Percentiles rank a stretch among this genome's conserved stretches.
Evolutionary conservation across 1,139 yeast genomes (phyloP).

Genomic region (Yamadazyma mexicana): DNA sequence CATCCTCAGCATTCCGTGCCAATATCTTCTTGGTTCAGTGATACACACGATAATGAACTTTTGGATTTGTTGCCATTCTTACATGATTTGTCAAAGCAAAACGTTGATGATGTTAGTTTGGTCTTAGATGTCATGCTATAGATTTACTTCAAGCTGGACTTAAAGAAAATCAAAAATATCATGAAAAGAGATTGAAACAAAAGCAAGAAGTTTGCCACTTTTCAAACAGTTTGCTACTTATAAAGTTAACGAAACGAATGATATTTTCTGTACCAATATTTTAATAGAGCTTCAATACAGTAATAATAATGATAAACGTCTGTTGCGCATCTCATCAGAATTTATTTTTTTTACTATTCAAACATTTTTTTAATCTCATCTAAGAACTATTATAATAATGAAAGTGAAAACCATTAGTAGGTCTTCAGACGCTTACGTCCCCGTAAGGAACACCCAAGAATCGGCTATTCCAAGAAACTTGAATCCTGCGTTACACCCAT

Average conservation of each 20-base stretch:
- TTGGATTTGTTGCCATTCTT: constrained; percentile 87
- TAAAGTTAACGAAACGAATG: not conserved
- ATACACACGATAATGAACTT: constrained; percentile 93
- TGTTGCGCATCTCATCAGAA: constrained; percentile 2
- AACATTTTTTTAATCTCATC: no score
- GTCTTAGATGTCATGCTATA: constrained; percentile 66
- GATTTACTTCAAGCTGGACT: constrained; percentile 17
- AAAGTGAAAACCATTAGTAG: constrained; percentile 70
- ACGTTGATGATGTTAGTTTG: constrained; percentile 79
- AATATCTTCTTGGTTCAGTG: constrained; percentile 98
- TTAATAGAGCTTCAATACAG: constrained; percentile 2
- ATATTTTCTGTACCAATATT: constrained; percentile 1
- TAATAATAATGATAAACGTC: not conserved
- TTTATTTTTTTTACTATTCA: no score
- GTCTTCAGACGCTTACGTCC: constrained; percentile 88
- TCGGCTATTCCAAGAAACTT: constrained; percentile 85
- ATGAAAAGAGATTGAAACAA: not conserved
- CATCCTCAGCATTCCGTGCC: constrained; percentile 99
- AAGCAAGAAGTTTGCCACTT: no score
- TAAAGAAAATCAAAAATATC: constrained; percentile 5
- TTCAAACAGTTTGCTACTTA: no score
- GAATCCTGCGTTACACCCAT: constrained; percentile 94
- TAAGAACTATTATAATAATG: no score
- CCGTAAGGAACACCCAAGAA: constrained; percentile 87
- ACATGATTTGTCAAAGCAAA: constrained; percentile 69